Evolutionary conservation across 768 basidiomycete genomes (phyloP), one percentile per base, ranked within the genome.

Genomic region (Kwoniella newhampshirensis): DNA sequence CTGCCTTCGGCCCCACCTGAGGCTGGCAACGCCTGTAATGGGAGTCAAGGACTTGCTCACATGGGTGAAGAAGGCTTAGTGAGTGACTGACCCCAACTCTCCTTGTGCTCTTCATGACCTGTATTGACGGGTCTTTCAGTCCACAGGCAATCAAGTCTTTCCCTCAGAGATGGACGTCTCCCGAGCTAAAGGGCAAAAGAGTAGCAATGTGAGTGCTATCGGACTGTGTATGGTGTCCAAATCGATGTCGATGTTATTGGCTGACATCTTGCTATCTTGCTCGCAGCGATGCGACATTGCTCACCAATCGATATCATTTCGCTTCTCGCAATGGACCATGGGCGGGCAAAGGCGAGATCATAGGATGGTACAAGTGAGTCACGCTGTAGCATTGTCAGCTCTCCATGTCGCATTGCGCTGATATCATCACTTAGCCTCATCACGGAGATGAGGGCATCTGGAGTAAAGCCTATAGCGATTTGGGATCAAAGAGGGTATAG

Each of bases 281-380:
- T 41, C 23, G n/a, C 21, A 58, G 70, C 28, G 75, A 76, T 64
- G 75, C 64, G 4, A 74, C 71, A 3, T 58, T 76, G 2, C 28
- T 76, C 52, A 75, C 75, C 0, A 74, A 70, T 45, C 57, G 71
- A 50, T 74, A 69, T 51, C 71, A 73, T 52, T 76, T 73, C 46
- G 68, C 70, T 35, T 52, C 51, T 15, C 49, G 47, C 8, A 64
- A 72, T 26, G 67, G 62, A n/a, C 57, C 57, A 12, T 37, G 71
- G 35, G 60, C 66, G 40, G 64, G 55, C 2, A 76, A 74, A 59
- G 67, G 64, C 15, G 64, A 63, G n/a, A 49, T 73, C 12, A 59
- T 75, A 4, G 70, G 71, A 11, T 76, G 75, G 75, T 74, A 70
- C 63, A 60, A 66, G 75, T 76, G 39, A 63, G 75, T 57, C 32